These are phyloP conservation scores for Lentinus brumalis DNA, from an alignment of 768 basidiomycete genomes.

Conservation along the genomic window DNA sequence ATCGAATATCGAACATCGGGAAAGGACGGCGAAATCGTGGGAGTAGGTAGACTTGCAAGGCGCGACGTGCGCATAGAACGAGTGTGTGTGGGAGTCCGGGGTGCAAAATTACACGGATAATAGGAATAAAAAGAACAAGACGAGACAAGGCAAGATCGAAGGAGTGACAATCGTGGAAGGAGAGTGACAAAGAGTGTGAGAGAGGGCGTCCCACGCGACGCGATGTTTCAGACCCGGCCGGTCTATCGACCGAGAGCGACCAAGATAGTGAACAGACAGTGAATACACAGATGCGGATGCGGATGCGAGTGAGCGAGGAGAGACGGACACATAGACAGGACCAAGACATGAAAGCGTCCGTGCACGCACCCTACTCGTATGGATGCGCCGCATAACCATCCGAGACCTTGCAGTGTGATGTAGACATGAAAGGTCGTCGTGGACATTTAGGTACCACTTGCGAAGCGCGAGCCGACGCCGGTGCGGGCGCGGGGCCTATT, in stretches of 20 bases:
- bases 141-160: conserved; percentile 3
- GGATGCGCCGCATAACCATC: neutral
- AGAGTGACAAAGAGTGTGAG: neutral
- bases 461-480: conserved; percentile 66
- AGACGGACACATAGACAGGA: no score
- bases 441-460: conserved; percentile 42
- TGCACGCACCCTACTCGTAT: neutral
- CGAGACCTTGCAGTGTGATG: neutral
- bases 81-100: neutral
- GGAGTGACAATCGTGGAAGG: neutral
- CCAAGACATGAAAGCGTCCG: neutral
- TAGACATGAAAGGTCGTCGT: conserved; percentile 4
- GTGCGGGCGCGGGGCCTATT: conserved; percentile 69
- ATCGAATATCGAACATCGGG: conserved; percentile 6
- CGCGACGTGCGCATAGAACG: conserved; percentile 2
- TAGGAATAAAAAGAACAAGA: conserved; percentile 32
- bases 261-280: conserved; percentile 15
- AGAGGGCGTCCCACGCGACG: conserved; percentile 11
- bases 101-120: conserved; percentile 31
- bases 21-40: neutral
- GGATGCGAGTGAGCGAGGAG: no score
- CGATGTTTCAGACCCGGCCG: conserved; percentile 8
- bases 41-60: neutral
- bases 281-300: neutral
- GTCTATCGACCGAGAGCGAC: conserved; percentile 8